Evolutionary conservation across 225 moss, liverwort and hornwort genomes (phyloP), one percentile per base, ranked within the genome.

Genomic region (Neckera pumila): DNA sequence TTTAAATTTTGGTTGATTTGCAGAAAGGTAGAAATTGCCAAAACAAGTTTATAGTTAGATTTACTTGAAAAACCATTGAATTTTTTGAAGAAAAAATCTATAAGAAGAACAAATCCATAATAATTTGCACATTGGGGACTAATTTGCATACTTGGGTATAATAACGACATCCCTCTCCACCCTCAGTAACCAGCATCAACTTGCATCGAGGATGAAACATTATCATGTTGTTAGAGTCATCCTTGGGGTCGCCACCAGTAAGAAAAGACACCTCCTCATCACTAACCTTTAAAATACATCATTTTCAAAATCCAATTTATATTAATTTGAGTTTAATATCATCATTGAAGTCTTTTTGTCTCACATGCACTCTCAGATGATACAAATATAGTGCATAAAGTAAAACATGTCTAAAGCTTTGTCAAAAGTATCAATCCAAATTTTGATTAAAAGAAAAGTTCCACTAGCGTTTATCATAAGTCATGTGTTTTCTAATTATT

Each of bases 181-280:
- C 93, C 63, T 93, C 91, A 28, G 91, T 93, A 78, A 93, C 90
- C n/a, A 93, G n/a, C 93, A 93, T 93, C 87, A 93, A 87, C 47
- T 91, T 93, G 89, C 93, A 92, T 31, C 86, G 87, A 66, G 93
- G 92, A 81, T 91, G 92, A 83, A 93, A 91, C 91, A 93, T 91
- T 60, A 51, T 69, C 93, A 92, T 85, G 20, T 93, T 93, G 82
- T 93, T 92, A 27, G 82, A 47, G 23, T 93, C 93, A 84, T 91
- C 88, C 11, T 85, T 92, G 25, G 92, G 93, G 42, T 93, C 76
- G 5, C 93, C 93, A 67, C 92, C 91, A 45, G 91, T 93, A 49
- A 93, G 92, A 71, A 93, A 93, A 47, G 90, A 47, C 51, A 93
- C 93, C 89, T 93, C 93, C 27, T 93, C 93, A 69, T 92, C 93